Conservation (phyloP, 2,329 filamentous ascomycete genomes). For the Alternaria atra region DNA sequence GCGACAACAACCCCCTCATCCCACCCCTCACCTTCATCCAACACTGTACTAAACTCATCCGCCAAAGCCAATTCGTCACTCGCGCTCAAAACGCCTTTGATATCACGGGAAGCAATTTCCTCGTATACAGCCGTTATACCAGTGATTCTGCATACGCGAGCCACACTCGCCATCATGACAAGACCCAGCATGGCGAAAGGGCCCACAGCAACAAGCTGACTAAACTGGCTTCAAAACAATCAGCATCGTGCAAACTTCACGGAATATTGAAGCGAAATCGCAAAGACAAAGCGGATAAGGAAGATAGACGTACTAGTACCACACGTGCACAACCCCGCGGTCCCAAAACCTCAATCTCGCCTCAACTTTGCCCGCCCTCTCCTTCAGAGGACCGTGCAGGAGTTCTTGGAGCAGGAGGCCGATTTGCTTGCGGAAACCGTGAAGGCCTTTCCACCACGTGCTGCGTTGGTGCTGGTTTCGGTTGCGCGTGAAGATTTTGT, state of each 20-base stretch:
- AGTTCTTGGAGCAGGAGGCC: slow-evolving; percentile 60
- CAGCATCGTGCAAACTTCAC: not conserved
- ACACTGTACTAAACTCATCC: slow-evolving; percentile 39
- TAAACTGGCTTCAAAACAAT: slow-evolving; percentile 48
- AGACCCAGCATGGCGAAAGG: slow-evolving; percentile 58
- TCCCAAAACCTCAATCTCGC: slow-evolving; percentile 52
- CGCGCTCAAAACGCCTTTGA: slow-evolving; percentile 52
- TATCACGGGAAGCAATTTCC: slow-evolving; percentile 53
- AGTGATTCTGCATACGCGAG: slow-evolving; percentile 51
- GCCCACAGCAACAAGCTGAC: slow-evolving; percentile 56
- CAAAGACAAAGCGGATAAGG: not conserved
- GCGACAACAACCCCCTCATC: slow-evolving; percentile 37
- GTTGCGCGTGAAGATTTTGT: slow-evolving; percentile 82
- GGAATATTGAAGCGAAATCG: not conserved
- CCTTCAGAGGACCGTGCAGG: slow-evolving; percentile 26
- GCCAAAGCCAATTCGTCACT: slow-evolving; percentile 54
- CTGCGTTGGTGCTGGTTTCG: slow-evolving; percentile 86
- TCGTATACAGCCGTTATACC: slow-evolving; percentile 55
- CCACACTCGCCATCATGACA: slow-evolving; percentile 54
- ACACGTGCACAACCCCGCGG: slow-evolving; percentile 45
- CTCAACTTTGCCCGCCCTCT: slow-evolving; percentile 34
- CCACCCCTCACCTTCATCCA: slow-evolving; percentile 43
- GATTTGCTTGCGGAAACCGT: slow-evolving; percentile 73
- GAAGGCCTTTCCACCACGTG: slow-evolving; percentile 82
- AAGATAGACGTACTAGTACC: slow-evolving; percentile 47